Evolutionary conservation across 306 rosid genomes (phyloP).

Genomic region (Clitoria ternatea): DNA sequence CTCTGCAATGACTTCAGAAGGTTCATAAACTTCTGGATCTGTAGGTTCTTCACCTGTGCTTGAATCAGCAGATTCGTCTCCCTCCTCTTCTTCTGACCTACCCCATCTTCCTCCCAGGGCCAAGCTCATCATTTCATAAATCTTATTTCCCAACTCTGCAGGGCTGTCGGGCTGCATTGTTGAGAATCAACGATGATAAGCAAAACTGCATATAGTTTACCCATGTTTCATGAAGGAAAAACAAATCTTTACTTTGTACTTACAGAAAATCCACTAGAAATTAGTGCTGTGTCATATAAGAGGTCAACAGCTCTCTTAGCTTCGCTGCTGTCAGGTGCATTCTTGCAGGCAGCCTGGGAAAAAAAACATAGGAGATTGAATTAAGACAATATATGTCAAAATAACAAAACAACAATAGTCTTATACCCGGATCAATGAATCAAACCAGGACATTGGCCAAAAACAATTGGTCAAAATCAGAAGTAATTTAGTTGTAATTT

Average conservation of each 20-base stretch:
- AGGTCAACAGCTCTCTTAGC: conserved; percentile 91
- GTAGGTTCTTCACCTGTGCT: conserved; percentile 34
- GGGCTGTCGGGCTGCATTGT: conserved; percentile 94
- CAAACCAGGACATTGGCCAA: too few species aligned
- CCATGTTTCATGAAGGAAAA: neutral
- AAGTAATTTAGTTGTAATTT: too few species aligned
- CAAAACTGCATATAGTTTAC: neutral
- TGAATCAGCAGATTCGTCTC: conserved; percentile 33
- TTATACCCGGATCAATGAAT: too few species aligned
- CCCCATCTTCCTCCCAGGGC: conserved; percentile 99
- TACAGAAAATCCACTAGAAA: conserved; percentile 97
- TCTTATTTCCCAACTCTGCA: conserved; percentile 87
- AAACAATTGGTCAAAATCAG: too few species aligned
- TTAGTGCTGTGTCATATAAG: conserved; percentile 82
- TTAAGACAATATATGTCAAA: too few species aligned
- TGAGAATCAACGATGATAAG: neutral
- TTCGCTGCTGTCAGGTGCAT: conserved; percentile 73
- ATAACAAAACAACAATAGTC: too few species aligned
- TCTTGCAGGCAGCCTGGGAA: conserved; percentile 91
- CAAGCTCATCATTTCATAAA: conserved; percentile 94
- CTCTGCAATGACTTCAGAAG: conserved; percentile 86
- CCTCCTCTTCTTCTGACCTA: conserved; percentile 61
- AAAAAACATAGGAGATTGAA: too few species aligned
- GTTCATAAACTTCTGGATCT: conserved; percentile 67
- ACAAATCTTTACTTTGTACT: neutral